These are phyloP conservation scores for Globisporangium polare DNA, from an alignment of 352 stramenopile genomes.

Conservation along the genomic window DNA sequence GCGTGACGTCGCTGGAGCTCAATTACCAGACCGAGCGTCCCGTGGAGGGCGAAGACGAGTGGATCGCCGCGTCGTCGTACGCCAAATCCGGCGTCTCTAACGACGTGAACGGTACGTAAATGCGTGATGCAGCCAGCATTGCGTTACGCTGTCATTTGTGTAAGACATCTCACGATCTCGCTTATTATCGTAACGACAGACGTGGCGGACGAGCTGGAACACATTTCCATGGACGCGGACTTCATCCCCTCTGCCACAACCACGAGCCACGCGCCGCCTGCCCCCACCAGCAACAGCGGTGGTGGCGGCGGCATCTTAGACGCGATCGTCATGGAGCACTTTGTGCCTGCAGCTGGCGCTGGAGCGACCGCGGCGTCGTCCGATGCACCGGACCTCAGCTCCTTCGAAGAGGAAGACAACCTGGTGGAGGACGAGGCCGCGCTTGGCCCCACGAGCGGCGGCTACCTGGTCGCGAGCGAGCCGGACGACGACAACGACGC, in stretches of 20 bases:
- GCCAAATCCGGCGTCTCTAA: constrained; percentile 28
- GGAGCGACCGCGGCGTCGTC: constrained; percentile 3
- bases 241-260: background rate
- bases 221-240: constrained; percentile 43
- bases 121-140: background rate
- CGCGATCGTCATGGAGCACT: constrained; percentile 76
- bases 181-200: constrained; percentile 24
- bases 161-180: constrained; percentile 13
- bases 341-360: constrained; percentile 16
- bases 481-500: constrained; percentile 88
- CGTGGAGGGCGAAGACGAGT: constrained; percentile 87
- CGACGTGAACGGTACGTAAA: constrained; percentile 19
- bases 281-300: background rate
- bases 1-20: constrained; percentile 71
- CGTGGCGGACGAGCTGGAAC: constrained; percentile 50
- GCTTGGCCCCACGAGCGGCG: constrained; percentile 18
- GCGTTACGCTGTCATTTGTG: background rate
- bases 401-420: constrained; percentile 78
- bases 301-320: constrained; percentile 41
- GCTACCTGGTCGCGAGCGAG: constrained; percentile 66
- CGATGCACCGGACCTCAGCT: constrained; percentile 46
- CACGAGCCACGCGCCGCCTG: background rate
- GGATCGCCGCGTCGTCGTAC: constrained; percentile 87
- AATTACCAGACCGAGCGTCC: constrained; percentile 67
- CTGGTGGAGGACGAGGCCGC: constrained; percentile 64